phyloP scores from a whole-genome alignment of 176 grass and related monocot genomes.

The Cenchrus americanus region DNA sequence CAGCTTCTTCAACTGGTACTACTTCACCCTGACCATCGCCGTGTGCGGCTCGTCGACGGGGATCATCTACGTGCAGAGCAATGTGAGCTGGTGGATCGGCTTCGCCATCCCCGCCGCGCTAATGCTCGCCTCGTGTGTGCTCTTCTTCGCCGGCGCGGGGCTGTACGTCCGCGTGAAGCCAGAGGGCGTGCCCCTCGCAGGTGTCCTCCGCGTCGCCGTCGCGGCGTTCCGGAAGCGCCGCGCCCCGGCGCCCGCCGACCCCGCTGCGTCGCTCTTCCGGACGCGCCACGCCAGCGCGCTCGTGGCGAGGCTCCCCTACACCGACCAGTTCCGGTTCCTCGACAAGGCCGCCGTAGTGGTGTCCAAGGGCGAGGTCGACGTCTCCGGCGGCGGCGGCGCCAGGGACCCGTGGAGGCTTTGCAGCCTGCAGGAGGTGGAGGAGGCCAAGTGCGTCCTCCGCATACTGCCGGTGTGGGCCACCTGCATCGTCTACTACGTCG shows the following conservation, averaged over 20 bases:
- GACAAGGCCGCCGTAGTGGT: slow-evolving; percentile 67
- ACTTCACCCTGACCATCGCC: slow-evolving; percentile 75
- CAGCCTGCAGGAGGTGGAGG: slow-evolving; percentile 73
- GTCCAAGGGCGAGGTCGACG: slow-evolving; percentile 35
- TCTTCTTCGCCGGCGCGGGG: slow-evolving; percentile 64
- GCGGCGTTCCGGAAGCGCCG: slow-evolving; percentile 52
- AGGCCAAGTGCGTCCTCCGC: slow-evolving; percentile 72
- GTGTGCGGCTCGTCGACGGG: slow-evolving; percentile 59
- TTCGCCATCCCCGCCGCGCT: slow-evolving; percentile 66
- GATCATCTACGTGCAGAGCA: slow-evolving; percentile 87
- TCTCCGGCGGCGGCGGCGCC: neutral
- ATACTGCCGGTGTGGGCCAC: slow-evolving; percentile 65
- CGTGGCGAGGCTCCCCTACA: slow-evolving; percentile 63
- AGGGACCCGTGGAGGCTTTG: slow-evolving; percentile 62
- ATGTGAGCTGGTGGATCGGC: slow-evolving; percentile 67
- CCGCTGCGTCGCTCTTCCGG: slow-evolving; percentile 44
- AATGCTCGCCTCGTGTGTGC: slow-evolving; percentile 56
- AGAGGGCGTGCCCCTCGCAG: slow-evolving; percentile 63
- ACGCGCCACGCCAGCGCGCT: slow-evolving; percentile 53
- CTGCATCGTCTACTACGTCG: slow-evolving; percentile 54
- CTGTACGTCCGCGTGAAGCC: slow-evolving; percentile 66
- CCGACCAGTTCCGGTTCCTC: slow-evolving; percentile 75
- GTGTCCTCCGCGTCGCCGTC: slow-evolving; percentile 48
- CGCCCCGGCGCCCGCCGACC: slow-evolving; percentile 7
- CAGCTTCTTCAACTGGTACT: slow-evolving; percentile 99